A percentile compares a stretch with the other conserved stretches of the same genome.
phyloP scores from a whole-genome alignment of 352 stramenopile species.

The Phytophthora fragariaefolia region DNA sequence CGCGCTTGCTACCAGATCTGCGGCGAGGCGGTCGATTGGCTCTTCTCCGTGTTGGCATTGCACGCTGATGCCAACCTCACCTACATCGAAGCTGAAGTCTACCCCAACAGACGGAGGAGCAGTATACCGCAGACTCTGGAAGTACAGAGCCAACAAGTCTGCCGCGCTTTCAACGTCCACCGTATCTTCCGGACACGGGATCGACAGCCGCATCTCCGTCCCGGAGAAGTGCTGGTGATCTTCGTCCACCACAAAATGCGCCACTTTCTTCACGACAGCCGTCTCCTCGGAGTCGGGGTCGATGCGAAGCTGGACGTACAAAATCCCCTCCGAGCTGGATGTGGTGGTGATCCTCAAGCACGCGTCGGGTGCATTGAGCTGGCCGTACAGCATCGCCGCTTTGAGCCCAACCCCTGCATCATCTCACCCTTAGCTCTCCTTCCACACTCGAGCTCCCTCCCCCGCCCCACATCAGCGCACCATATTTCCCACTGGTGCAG shows the following conservation, averaged over 20 bases:
- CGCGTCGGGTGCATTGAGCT: slow-evolving; percentile 45
- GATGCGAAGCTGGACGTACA: slow-evolving; percentile 77
- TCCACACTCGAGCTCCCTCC: not conserved
- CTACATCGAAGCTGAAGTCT: slow-evolving; percentile 65
- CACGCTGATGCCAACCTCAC: slow-evolving; percentile 41
- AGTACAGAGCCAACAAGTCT: slow-evolving; percentile 66
- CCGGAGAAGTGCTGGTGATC: slow-evolving; percentile 73
- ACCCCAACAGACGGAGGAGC: slow-evolving; percentile 58
- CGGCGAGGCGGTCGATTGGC: slow-evolving; percentile 66
- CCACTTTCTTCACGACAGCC: slow-evolving; percentile 64
- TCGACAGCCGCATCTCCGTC: slow-evolving; percentile 75
- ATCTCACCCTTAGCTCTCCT: not conserved
- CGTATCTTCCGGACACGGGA: slow-evolving; percentile 48
- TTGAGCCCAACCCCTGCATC: slow-evolving; percentile 74
- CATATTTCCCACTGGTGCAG: slow-evolving; percentile 69
- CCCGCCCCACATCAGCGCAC: slow-evolving; percentile 18
- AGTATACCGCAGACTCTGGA: slow-evolving; percentile 73
- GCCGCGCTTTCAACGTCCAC: slow-evolving; percentile 55
- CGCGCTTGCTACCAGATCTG: slow-evolving; percentile 43
- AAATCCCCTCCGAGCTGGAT: slow-evolving; percentile 59
- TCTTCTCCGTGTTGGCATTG: slow-evolving; percentile 46
- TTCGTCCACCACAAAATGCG: slow-evolving; percentile 68
- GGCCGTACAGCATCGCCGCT: slow-evolving; percentile 77
- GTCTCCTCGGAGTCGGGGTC: slow-evolving; percentile 63
- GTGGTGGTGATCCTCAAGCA: slow-evolving; percentile 75